Base-by-base conservation (phyloP, 2,329 filamentous ascomycete genomes). In the Neurospora crassa region DNA sequence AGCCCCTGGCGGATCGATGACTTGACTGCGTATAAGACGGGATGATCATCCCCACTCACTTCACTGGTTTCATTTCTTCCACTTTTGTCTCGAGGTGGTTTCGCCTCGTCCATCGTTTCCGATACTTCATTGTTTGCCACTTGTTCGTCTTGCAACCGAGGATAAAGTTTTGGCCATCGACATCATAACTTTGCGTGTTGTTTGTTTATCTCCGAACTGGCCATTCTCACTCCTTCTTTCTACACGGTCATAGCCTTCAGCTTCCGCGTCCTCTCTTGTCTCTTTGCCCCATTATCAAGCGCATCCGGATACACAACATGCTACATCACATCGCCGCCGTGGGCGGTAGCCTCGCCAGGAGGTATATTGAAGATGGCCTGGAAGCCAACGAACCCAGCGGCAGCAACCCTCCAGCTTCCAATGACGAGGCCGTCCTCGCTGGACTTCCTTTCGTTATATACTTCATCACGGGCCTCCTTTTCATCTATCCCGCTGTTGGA, bases 301-400 rank as follows among this genome's bases (percentile, higher is more conserved):
- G 14, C 53, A 37, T 63, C 29, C 29, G 29, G 24, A 34, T 37
- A 63, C 45, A 67, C 59, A 67, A 53, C 7, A 72, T 73, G 73
- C 63, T 68, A 20, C 20, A 70, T 63, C 14, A 67, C 67, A 12
- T 40, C 67, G 42, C 70, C 37, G 68, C 68, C 70, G 5, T 71
- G 18, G 73, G 73, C 43, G 67, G 68, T 40, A 16, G 69, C 41
- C 40, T 76, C 70, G 71, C 67, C 47, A 73, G 72, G 71, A 74
- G 74, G 42, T 59, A 69, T 68, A 67, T 69, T 10, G 70, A 73
- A 53, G 67, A 74, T 18, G 41, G 40, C 18, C 40, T 70, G 14
- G 12, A n/a, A 67, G 69, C 79, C 77, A 71, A 82, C 79, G 77
- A 80, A 68, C 11, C 69, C 83, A 18, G 29, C 53, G 29, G 16